Percentiles rank a stretch among this genome's conserved stretches.
Evolutionary conservation across 1,284 basidiomycete species (phyloP).

Genomic region (Microbotryomycetes sp.): DNA sequence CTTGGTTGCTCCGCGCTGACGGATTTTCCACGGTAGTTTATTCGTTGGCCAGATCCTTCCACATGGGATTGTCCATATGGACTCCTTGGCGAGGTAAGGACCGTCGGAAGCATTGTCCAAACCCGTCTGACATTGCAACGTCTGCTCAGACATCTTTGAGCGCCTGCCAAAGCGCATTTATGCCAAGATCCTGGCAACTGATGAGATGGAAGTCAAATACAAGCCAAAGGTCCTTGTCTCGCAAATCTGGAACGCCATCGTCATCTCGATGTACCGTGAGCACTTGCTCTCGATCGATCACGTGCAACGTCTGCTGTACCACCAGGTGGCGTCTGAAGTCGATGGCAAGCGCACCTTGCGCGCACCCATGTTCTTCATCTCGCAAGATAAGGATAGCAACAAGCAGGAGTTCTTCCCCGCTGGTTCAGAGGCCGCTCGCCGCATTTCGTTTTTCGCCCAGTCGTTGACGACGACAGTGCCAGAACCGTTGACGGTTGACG

Average conservation of each 20-base stretch:
- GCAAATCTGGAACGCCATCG: slow-evolving; percentile 96
- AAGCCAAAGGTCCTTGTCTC: slow-evolving; percentile 96
- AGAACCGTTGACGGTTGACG: slow-evolving; percentile 81
- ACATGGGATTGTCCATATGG: slow-evolving; percentile 87
- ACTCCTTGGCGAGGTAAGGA: slow-evolving; percentile 69
- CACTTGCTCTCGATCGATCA: slow-evolving; percentile 92
- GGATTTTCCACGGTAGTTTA: slow-evolving; percentile 49
- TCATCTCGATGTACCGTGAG: slow-evolving; percentile 99
- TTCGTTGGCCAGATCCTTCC: slow-evolving; percentile 81
- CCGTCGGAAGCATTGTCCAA: background rate
- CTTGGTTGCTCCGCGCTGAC: slow-evolving; percentile 49
- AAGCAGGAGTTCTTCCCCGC: slow-evolving; percentile 88
- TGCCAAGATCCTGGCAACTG: slow-evolving; percentile 80
- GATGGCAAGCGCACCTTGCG: slow-evolving; percentile 79
- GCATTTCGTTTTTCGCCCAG: slow-evolving; percentile 95
- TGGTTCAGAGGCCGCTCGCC: slow-evolving; percentile 84
- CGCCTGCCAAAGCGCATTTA: slow-evolving; percentile 90
- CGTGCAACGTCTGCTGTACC: slow-evolving; percentile 87
- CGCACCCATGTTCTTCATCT: slow-evolving; percentile 90
- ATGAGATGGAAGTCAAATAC: slow-evolving; percentile 92
- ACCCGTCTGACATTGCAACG: fast-evolving
- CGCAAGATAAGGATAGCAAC: slow-evolving; percentile 71
- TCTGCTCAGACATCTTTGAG: slow-evolving; percentile 65
- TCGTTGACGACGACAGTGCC: slow-evolving; percentile 84
- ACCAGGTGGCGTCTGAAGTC: slow-evolving; percentile 76